Base-by-base conservation (phyloP, 164 flowering plant species). In the Annona squamosa region DNA sequence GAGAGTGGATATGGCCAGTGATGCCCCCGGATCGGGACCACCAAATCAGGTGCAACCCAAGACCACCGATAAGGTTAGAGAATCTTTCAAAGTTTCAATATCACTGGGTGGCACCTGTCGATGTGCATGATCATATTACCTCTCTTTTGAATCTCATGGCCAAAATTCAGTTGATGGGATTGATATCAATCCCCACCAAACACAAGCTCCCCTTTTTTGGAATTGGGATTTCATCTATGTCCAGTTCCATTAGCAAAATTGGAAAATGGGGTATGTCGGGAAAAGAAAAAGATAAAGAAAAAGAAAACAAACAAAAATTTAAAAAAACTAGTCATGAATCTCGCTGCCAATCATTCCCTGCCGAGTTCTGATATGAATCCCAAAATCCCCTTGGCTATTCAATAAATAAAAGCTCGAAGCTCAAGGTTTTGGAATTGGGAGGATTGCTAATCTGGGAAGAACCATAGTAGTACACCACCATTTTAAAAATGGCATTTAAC, bases 61-160 rank as follows among this genome's bases (percentile, higher is more conserved):
- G 78, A 74, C 85, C 76, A 80, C 72, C 42, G 97, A 86, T 75
- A 93, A 93, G 96, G 92, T 93, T 12, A 41, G 52, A 65, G 52
- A 65, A 52, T 52, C 63, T 73, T 56, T 3, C 71, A 63, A 9
- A 68, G 7, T 12, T 7, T 52, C 17, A 52, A 26, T 26, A 26
- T 26, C 37, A 1, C 37, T 26, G 37, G 37, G 13, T 12, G 1
- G 3, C 17, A 26, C 61, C 17, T 4, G 4, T 16, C 26, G 62
- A 7, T 18, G 4, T 17, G 16, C 65, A 63, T 63, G 19, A 63
- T 63, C 65, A 63, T 26, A 26, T 17, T 63, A 16, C 19, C 65
- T 16, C 52, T 5, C 37, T 19, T 63, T 26, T 6, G 18, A 63
- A 63, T 17, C n/a, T 12, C 48, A 48, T 41, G 18, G 19, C 26